Conservation (phyloP, 176 grass and related monocot genomes). For the Bolboschoenus planiculmis region DNA sequence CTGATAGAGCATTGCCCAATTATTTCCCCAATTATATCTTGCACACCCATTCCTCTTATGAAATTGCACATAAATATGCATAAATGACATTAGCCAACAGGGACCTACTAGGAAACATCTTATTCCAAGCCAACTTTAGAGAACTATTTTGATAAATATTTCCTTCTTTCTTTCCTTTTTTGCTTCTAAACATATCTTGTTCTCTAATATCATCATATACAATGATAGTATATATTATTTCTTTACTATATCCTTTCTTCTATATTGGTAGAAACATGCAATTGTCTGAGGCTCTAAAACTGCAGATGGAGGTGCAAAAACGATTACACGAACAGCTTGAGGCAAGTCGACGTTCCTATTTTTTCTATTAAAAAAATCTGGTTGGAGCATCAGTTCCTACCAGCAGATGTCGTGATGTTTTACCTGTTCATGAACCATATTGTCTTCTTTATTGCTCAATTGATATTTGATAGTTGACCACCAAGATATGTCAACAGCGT, state of each 20-base stretch:
- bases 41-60: background rate
- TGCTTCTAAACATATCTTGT: background rate
- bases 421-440: background rate
- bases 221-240: background rate
- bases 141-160: background rate
- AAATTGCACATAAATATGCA: background rate
- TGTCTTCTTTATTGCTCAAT: background rate
- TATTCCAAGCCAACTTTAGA: background rate
- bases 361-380: background rate
- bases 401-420: background rate
- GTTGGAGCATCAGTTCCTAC: background rate
- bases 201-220: background rate
- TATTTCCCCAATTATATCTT: background rate
- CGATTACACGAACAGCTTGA: slow-evolving; percentile 56
- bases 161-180: background rate
- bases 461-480: background rate
- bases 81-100: background rate
- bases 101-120: background rate
- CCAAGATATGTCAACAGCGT: background rate
- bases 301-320: slow-evolving; percentile 73
- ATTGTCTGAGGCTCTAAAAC: slow-evolving; percentile 50
- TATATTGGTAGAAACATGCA: slow-evolving; percentile 37
- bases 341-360: slow-evolving; percentile 20
- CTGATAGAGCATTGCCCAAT: background rate
- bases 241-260: background rate